phyloP scores from a whole-genome alignment of 2,329 filamentous ascomycete genomes.

The Botryotinia globosa region DNA sequence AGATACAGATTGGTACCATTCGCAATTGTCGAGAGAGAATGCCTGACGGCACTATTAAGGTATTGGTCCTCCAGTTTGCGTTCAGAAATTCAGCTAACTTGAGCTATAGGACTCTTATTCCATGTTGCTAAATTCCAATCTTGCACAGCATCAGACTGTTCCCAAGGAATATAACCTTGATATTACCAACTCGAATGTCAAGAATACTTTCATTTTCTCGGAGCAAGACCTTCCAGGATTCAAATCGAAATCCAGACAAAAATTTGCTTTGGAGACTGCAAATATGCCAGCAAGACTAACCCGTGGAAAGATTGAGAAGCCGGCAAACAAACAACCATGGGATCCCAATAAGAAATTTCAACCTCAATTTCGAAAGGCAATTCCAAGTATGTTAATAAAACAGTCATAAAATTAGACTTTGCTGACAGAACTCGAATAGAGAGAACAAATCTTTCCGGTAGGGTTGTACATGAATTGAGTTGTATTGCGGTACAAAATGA shows the following conservation, averaged over 20 bases:
- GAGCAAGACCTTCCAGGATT: slow-evolving; percentile 88
- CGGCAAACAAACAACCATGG: slow-evolving; percentile 42
- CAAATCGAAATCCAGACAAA: slow-evolving; percentile 55
- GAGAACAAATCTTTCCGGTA: slow-evolving; percentile 72
- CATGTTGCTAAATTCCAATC: slow-evolving; percentile 66
- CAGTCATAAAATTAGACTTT: not conserved
- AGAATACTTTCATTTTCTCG: slow-evolving; percentile 88
- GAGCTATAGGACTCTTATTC: slow-evolving; percentile 46
- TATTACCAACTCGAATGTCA: slow-evolving; percentile 62
- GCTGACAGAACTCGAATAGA: slow-evolving; percentile 48
- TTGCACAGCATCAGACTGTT: slow-evolving; percentile 68
- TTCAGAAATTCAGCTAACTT: slow-evolving; percentile 21
- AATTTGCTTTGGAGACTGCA: slow-evolving; percentile 54
- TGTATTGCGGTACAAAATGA: slow-evolving; percentile 70
- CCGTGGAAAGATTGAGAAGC: slow-evolving; percentile 45
- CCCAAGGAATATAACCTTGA: slow-evolving; percentile 86
- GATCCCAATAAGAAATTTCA: slow-evolving; percentile 53
- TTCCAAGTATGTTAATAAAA: slow-evolving; percentile 58
- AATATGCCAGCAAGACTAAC: slow-evolving; percentile 57
- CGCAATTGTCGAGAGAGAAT: slow-evolving; percentile 46
- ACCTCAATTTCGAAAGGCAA: slow-evolving; percentile 67
- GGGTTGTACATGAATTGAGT: slow-evolving; percentile 72
- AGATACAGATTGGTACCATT: slow-evolving; percentile 78
- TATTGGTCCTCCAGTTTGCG: slow-evolving; percentile 22
- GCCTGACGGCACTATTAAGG: slow-evolving; percentile 51